Base-by-base conservation (phyloP, 345 rosid species). In the Lepidium aucheri region DNA sequence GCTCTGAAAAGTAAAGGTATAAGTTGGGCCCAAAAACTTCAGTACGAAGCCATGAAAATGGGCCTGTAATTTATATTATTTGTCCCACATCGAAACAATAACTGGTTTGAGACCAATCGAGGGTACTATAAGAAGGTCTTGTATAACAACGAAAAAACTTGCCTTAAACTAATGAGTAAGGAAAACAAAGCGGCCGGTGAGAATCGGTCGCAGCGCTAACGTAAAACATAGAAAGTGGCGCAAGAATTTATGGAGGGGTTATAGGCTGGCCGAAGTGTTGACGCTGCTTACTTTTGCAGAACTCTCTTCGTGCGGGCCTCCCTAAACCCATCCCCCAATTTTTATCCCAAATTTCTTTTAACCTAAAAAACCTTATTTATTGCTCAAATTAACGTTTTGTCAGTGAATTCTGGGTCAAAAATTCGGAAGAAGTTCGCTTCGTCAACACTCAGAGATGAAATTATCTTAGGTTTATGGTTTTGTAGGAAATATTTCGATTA, bases 121-220 rank as follows among this genome's bases (percentile, higher is more conserved):
- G 1, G 7, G 0, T 20, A 0, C 0, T 56, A 69, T 75, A 84
- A 77, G 60, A 8, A 2, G 0, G 0, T 5, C 4, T 2, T 1
- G 3, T 5, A 35, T 3, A 2, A 1, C 0, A 0, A 0, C 0
- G 0, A 0, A 0, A 0, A 0, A 8, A 28, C 0, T 13, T 53
- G 96, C 95, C 95, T 85, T 89, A 89, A 89, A 87, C 96, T 82
- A 89, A 92, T 85, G 98, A 87, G 96, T 87, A 92, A 89, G 95
- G 95, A 92, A 89, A 92, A 85, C 93, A 92, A 89, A 83, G 96
- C 88, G 80, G 54, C 18, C 66, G 79, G 93, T 81, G 95, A 56
- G 90, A 82, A 70, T 79, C 45, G 87, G 43, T 75, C 63, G 89
- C 93, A 53, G 98, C 91, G 93, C 81, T 12, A 0, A 36, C 7